Percentiles rank a stretch among this genome's conserved stretches.
Evolutionary conservation across 2,329 filamentous ascomycete species (phyloP).

Genomic region (Saccharata proteae): DNA sequence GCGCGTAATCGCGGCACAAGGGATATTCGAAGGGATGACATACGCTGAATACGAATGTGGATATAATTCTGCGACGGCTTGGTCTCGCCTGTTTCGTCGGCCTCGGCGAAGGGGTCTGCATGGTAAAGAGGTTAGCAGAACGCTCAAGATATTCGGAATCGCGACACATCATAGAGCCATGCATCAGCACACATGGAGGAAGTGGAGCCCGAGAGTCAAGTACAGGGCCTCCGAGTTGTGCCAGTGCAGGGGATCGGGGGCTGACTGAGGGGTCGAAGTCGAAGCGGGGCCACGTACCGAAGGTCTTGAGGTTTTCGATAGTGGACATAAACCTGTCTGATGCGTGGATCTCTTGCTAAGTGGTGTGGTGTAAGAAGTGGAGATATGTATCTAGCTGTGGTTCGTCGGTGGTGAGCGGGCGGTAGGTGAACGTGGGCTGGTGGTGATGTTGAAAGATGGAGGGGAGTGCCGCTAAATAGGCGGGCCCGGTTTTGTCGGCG

Average conservation of each 20-base stretch:
- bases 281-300: constrained; percentile 50
- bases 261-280: constrained; percentile 13
- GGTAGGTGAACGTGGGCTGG: constrained; percentile 10
- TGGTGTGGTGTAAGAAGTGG: constrained; percentile 12
- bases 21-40: constrained; percentile 26
- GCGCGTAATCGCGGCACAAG: no score
- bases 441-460: no score
- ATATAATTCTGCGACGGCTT: constrained; percentile 97
- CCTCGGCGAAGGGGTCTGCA: constrained; percentile 99
- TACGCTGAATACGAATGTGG: constrained; percentile 99
- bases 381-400: constrained; percentile 14
- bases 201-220: background rate
- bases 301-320: constrained; percentile 91
- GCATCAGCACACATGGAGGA: no score
- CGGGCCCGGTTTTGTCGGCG: no score
- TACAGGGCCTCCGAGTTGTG: background rate
- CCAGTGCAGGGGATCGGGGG: constrained; percentile 3
- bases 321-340: constrained; percentile 89
- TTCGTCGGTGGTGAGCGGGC: constrained; percentile 11
- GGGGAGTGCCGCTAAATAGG: no score
- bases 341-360: constrained; percentile 30
- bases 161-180: no score
- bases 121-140: no score
- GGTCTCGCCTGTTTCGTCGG: constrained; percentile 95
- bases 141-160: no score